Evolutionary conservation across 805 yeast genomes (phyloP).

Genomic region (Pichia nanzhaoensis): DNA sequence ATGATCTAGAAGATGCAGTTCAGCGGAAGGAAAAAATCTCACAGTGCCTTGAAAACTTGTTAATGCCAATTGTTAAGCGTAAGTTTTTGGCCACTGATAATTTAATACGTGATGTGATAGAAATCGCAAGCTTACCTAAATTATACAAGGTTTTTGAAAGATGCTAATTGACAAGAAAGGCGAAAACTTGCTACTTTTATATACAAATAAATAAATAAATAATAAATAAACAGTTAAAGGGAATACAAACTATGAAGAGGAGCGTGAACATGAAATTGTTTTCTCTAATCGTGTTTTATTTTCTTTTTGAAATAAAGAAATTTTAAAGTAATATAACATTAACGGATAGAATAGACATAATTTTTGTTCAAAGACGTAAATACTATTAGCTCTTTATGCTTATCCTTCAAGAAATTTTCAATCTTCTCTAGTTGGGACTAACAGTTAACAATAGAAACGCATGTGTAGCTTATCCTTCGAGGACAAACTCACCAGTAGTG

Average conservation of each 20-base stretch:
- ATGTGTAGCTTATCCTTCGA: slow-evolving; percentile 6
- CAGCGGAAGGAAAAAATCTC: slow-evolving; percentile 26
- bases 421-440: no score
- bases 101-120: slow-evolving; percentile 53
- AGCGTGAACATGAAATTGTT: no score
- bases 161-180: slow-evolving; percentile 39
- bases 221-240: not conserved
- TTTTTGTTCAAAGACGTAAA: no score
- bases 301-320: no score
- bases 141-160: slow-evolving; percentile 89
- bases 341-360: no score
- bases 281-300: no score
- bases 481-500: slow-evolving; percentile 19
- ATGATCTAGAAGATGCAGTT: slow-evolving; percentile 22
- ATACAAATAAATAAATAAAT: not conserved
- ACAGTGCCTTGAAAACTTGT: slow-evolving; percentile 42
- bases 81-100: slow-evolving; percentile 57
- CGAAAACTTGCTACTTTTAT: no score
- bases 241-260: not conserved
- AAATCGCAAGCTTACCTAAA: slow-evolving; percentile 88
- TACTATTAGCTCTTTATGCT: no score
- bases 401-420: no score
- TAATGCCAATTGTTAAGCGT: slow-evolving; percentile 62
- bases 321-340: no score
- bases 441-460: no score